Percentiles rank a stretch among this genome's conserved stretches.
Conservation (phyloP, 139 green algal species). For the Ulvella scutata region DNA sequence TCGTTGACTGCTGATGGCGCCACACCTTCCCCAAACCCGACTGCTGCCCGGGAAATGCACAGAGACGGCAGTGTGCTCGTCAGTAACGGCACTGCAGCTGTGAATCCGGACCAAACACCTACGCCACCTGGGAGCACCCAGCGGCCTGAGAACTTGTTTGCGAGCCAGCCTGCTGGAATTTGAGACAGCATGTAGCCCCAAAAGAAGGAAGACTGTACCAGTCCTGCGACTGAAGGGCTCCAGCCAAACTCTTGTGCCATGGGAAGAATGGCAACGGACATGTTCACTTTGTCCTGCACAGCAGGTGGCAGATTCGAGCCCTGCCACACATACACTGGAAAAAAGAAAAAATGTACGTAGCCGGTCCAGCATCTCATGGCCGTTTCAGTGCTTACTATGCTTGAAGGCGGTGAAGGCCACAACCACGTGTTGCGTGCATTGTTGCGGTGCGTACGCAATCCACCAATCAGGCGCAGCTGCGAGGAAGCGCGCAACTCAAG, state of each 20-base stretch:
- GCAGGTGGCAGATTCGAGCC: background rate
- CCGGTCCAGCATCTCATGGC: background rate
- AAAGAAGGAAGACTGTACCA: constrained; percentile 91
- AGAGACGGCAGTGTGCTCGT: constrained; percentile 46
- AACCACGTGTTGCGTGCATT: background rate
- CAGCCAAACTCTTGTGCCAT: constrained; percentile 91
- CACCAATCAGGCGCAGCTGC: too few species aligned
- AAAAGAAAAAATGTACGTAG: background rate
- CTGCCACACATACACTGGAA: background rate
- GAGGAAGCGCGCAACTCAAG: too few species aligned
- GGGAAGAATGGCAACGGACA: constrained; percentile 90
- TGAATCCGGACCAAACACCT: constrained; percentile 62
- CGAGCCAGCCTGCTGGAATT: constrained; percentile 76
- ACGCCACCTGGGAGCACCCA: constrained; percentile 66
- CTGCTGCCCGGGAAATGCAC: constrained; percentile 47
- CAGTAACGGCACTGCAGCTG: constrained; percentile 48
- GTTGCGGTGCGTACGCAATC: too few species aligned
- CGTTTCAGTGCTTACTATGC: background rate
- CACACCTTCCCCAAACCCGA: constrained; percentile 88
- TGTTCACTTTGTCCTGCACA: constrained; percentile 77
- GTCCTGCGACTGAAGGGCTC: constrained; percentile 51
- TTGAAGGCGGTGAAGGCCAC: background rate
- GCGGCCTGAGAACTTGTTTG: constrained; percentile 43
- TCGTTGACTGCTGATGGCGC: constrained; percentile 75
- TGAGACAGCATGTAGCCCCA: constrained; percentile 65